A percentile compares a stretch with the other conserved stretches of the same genome.
Conservation (phyloP, 805 yeast species). For the Kuraishia capsulata region DNA sequence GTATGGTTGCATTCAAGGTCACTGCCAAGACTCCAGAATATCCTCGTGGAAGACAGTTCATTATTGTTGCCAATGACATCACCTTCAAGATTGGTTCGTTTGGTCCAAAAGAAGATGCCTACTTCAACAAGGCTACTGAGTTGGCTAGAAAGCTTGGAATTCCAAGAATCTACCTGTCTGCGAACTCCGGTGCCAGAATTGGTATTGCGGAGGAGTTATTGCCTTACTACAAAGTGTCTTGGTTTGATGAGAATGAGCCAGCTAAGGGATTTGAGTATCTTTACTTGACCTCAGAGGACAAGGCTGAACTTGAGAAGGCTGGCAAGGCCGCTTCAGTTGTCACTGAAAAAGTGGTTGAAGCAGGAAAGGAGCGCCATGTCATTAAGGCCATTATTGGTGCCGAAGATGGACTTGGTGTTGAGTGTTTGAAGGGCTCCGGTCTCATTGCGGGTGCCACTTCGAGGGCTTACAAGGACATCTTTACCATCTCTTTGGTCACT, state of each 20-base stretch:
- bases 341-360: conserved; percentile 74
- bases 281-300: conserved; percentile 67
- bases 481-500: conserved; percentile 97
- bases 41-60: conserved; percentile 91
- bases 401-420: conserved; percentile 97
- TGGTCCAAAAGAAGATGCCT: conserved; percentile 92
- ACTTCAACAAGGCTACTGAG: conserved; percentile 88
- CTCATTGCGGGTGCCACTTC: conserved; percentile 98
- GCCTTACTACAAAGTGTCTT: conserved; percentile 82
- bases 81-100: conserved; percentile 98
- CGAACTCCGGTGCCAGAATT: conserved; percentile 98
- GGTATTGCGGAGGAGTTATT: conserved; percentile 96
- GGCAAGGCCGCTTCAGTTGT: conserved; percentile 56
- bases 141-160: conserved; percentile 84
- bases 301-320: conserved; percentile 42
- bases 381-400: conserved; percentile 85
- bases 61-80: conserved; percentile 93
- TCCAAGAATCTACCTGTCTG: conserved; percentile 93
- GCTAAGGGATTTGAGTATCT: conserved; percentile 85
- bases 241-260: conserved; percentile 74
- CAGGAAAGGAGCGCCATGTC: conserved; percentile 74
- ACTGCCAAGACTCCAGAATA: conserved; percentile 93
- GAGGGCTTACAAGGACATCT: conserved; percentile 93
- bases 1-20: conserved; percentile 96
- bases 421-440: conserved; percentile 96